These are phyloP conservation scores for Saccharum hybrid DNA, from an alignment of 202 grass and related monocot species.

Conservation along the genomic window DNA sequence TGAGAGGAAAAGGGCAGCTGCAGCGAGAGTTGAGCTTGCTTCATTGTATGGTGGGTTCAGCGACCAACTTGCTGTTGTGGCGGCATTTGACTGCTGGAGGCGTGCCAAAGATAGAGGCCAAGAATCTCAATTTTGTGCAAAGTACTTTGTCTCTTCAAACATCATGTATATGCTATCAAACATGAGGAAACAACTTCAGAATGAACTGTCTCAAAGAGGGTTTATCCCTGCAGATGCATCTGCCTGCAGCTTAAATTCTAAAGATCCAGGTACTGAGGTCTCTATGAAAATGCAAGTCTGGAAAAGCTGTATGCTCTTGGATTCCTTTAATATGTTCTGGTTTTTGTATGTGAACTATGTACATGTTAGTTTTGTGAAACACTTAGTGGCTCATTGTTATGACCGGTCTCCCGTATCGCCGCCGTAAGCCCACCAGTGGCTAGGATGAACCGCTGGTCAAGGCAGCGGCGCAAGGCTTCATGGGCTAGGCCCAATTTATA, in stretches of 20 bases:
- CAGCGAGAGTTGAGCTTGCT: constrained; percentile 85
- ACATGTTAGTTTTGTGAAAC: not conserved
- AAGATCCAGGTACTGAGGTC: constrained; percentile 71
- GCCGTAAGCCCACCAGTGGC: too few species aligned
- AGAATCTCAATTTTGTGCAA: constrained; percentile 76
- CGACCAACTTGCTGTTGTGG: constrained; percentile 88
- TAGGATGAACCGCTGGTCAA: too few species aligned
- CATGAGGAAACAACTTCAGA: constrained; percentile 89
- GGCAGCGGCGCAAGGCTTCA: too few species aligned
- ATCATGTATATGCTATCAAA: constrained; percentile 87
- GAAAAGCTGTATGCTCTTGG: constrained; percentile 6
- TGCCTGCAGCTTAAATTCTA: constrained; percentile 79
- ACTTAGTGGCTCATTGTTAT: not conserved
- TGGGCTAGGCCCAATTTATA: too few species aligned
- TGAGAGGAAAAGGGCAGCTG: constrained; percentile 62
- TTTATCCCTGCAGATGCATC: constrained; percentile 80
- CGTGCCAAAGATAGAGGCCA: constrained; percentile 76
- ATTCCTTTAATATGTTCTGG: not conserved
- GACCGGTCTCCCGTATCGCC: too few species aligned
- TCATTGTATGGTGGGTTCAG: constrained; percentile 92
- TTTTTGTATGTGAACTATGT: constrained; percentile 10
- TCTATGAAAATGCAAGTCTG: constrained; percentile 15
- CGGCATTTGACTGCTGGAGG: constrained; percentile 90
- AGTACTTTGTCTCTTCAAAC: constrained; percentile 78
- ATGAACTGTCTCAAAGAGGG: constrained; percentile 77